Evolutionary conservation across 371 early-diverging fungal genomes (phyloP).

Genomic region (Rhizopus delemar): DNA sequence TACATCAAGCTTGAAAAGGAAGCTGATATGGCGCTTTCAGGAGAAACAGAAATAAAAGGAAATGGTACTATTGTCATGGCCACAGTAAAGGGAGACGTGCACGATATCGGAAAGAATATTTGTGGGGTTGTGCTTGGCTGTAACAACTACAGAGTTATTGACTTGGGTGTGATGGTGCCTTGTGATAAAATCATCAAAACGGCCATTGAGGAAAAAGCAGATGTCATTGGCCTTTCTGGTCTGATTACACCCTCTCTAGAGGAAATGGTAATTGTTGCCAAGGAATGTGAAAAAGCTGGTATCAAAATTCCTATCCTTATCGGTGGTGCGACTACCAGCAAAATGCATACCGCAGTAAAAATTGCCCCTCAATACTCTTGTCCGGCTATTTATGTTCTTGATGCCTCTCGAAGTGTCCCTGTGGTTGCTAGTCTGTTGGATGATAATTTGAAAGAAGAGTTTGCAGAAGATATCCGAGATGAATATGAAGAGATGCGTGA

Average conservation of each 20-base stretch:
- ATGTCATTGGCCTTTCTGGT: conserved; percentile 88
- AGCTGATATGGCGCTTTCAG: conserved; percentile 54
- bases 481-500: conserved; percentile 92
- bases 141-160: conserved; percentile 92
- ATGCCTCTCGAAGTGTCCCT: conserved; percentile 81
- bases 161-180: conserved; percentile 93
- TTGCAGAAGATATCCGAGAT: conserved; percentile 81
- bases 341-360: conserved; percentile 95
- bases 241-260: conserved; percentile 93
- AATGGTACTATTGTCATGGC: conserved; percentile 86
- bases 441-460: conserved; percentile 74
- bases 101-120: conserved; percentile 91
- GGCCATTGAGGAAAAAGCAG: conserved; percentile 85
- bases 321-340: conserved; percentile 94
- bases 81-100: conserved; percentile 92
- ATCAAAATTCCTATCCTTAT: conserved; percentile 86
- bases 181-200: conserved; percentile 86
- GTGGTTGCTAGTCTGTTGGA: conserved; percentile 84
- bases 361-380: conserved; percentile 81
- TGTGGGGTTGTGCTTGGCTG: conserved; percentile 93
- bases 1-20: conserved; percentile 88
- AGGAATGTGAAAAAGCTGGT: conserved; percentile 86
- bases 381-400: conserved; percentile 75
- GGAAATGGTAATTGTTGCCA: conserved; percentile 93
- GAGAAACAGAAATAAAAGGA: conserved; percentile 49